Conservation (phyloP, 345 rosid species). For the Chamaenerion angustifolium region DNA sequence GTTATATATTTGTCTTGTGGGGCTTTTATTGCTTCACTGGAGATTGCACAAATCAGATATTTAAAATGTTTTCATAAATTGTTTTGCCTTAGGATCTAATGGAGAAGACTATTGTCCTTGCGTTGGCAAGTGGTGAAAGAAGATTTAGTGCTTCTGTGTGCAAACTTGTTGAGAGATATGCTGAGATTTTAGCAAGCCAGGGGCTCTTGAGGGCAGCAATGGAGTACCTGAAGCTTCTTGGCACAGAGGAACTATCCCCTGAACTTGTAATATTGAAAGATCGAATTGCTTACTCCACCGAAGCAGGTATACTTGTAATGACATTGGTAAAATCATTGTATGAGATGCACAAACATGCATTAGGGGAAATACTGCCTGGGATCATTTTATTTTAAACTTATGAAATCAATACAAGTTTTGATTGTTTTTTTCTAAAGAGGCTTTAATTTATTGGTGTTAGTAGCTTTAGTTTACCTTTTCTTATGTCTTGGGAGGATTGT, state of each 20-base stretch:
- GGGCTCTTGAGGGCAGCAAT: slow-evolving; percentile 76
- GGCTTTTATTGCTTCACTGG: no score
- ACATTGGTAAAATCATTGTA: no score
- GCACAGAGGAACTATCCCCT: slow-evolving; percentile 74
- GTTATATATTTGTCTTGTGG: slow-evolving; percentile 15
- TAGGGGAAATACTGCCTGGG: no score
- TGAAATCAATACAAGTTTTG: no score
- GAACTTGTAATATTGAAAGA: slow-evolving; percentile 78
- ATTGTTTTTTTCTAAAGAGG: no score
- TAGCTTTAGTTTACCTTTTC: no score
- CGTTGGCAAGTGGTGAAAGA: slow-evolving; percentile 90
- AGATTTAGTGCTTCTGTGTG: slow-evolving; percentile 78
- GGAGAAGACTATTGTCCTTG: slow-evolving; percentile 98
- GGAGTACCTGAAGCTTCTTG: slow-evolving; percentile 87
- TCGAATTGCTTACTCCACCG: slow-evolving; percentile 56
- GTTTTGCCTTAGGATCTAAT: slow-evolving; percentile 63
- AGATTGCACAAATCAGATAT: not conserved
- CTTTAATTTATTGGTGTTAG: no score
- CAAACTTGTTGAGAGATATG: slow-evolving; percentile 94
- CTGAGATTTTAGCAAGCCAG: slow-evolving; percentile 95
- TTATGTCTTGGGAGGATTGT: no score
- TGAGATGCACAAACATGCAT: no score
- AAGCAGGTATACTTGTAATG: slow-evolving; percentile 39
- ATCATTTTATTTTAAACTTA: no score
- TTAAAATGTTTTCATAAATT: slow-evolving; percentile 6